Evolutionary conservation across 352 stramenopile genomes (phyloP).

Genomic region (Pythium plurisporium): DNA sequence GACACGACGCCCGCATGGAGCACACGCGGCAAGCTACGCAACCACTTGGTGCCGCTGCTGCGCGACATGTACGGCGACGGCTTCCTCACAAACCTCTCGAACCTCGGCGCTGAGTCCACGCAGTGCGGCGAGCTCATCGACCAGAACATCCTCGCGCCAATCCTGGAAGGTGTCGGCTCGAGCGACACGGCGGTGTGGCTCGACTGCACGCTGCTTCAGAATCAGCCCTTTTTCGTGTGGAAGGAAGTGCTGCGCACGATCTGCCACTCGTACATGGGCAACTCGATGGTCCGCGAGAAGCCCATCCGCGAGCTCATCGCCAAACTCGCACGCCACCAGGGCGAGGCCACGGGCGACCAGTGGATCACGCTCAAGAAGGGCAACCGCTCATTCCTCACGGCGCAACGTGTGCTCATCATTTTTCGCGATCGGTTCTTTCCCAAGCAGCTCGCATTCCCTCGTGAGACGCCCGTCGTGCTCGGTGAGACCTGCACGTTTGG

Average conservation of each 20-base stretch:
- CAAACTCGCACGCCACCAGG: slow-evolving; percentile 54
- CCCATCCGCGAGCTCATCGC: slow-evolving; percentile 68
- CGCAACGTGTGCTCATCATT: slow-evolving; percentile 59
- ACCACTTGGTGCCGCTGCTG: slow-evolving; percentile 92
- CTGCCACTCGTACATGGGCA: slow-evolving; percentile 76
- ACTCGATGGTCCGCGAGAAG: slow-evolving; percentile 83
- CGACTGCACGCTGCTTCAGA: slow-evolving; percentile 42
- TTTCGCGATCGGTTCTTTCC: slow-evolving; percentile 79
- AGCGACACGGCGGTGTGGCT: slow-evolving; percentile 72
- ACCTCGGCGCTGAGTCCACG: slow-evolving; percentile 71
- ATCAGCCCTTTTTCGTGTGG: slow-evolving; percentile 83
- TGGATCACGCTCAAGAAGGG: slow-evolving; percentile 85
- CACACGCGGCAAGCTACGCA: slow-evolving; percentile 94
- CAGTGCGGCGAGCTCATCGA: slow-evolving; percentile 74
- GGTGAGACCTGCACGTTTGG: slow-evolving; percentile 49
- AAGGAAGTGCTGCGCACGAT: slow-evolving; percentile 82
- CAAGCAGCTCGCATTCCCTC: slow-evolving; percentile 17
- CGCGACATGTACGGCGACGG: slow-evolving; percentile 94
- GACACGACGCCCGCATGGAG: slow-evolving; percentile 97
- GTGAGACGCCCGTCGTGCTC: slow-evolving; percentile 20
- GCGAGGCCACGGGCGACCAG: slow-evolving; percentile 35
- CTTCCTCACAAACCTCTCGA: slow-evolving; percentile 79
- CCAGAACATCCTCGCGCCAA: slow-evolving; percentile 45
- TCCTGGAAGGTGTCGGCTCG: slow-evolving; percentile 50
- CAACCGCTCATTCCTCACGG: slow-evolving; percentile 73